Base-by-base conservation (phyloP, 2,329 filamentous ascomycete species). In the Lachnellula suecica region DNA sequence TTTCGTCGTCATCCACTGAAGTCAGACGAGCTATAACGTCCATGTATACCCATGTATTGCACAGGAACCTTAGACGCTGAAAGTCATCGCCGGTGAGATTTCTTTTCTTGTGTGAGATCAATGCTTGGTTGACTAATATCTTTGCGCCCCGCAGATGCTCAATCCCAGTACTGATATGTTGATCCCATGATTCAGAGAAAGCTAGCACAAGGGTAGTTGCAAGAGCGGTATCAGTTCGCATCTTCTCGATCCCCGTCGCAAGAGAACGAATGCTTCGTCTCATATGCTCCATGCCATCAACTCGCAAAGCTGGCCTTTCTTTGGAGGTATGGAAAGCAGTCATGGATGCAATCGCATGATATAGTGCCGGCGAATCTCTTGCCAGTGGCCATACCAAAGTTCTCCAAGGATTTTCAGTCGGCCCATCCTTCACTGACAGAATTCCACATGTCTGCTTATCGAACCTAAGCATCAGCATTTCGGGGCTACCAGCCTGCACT, bases 31-130 rank as follows among this genome's bases (percentile, higher is more conserved):
- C 82, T 56, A 89, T 84, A 24, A 89, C 86, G 64, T 88, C 84
- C 79, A 88, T 85, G 62, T 89, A 89, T 7, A 88, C 77, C 82
- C 84, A 89, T 3, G 88, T 83, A 63, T 88, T 88, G 69, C 83
- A 86, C 17, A 89, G 72, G 60, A 89, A 89, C 50, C 81, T 81
- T 22, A 89, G 70, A 7, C 83, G 72, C 35, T 74, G 71, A 11
- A 81, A 66, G 41, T 82, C 78, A 22, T 74, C 66, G 4, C 75
- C 77, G n/a, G 62, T 64, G 27, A 73, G 71, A 61, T 37, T 74
- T 60, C 27, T 66, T 66, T 57, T 70, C 68, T 63, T 79, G 74
- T 60, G 75, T 69, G 51, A 71, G 4, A 58, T 68, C 22, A 88
- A 68, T 4, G 83, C 81, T 61, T 81, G 79, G 47, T 81, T 78